Conservation (phyloP, 2,329 filamentous ascomycete species). For the Byssothecium circinans region DNA sequence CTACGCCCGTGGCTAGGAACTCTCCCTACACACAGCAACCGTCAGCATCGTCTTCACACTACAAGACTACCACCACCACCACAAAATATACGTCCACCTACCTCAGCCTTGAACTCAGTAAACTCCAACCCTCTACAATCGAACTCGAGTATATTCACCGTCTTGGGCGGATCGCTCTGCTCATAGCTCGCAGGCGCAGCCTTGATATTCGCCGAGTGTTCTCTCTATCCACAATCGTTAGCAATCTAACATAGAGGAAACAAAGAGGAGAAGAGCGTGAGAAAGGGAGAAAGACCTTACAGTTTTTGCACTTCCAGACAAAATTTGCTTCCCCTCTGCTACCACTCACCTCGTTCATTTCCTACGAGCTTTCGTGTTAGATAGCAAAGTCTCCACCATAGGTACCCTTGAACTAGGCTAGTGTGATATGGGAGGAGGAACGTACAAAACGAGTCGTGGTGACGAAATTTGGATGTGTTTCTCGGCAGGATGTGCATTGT, state of each 20-base stretch:
- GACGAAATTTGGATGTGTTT: conserved; percentile 84
- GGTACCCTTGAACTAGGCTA: too few relatives aligned
- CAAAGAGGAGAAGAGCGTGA: not conserved
- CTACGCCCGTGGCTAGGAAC: conserved; percentile 80
- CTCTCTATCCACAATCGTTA: conserved; percentile 58
- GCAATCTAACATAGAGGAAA: not conserved
- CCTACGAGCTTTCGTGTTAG: conserved; percentile 55
- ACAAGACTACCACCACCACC: too few relatives aligned
- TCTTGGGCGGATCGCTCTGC: conserved; percentile 70
- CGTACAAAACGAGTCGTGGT: conserved; percentile 85
- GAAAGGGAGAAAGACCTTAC: conserved; percentile 67
- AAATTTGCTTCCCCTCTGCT: conserved; percentile 97
- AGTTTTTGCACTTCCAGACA: conserved; percentile 99
- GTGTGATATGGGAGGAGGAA: conserved; percentile 14
- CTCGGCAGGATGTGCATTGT: conserved; percentile 95
- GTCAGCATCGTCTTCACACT: not conserved
- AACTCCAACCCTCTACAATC: conserved; percentile 96
- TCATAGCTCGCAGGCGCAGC: conserved; percentile 71
- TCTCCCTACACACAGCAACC: conserved; percentile 66
- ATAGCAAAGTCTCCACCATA: too few relatives aligned
- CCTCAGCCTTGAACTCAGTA: conserved; percentile 85
- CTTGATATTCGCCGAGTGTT: conserved; percentile 84
- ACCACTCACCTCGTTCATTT: conserved; percentile 85
- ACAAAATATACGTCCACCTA: conserved; percentile 45
- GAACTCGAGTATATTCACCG: conserved; percentile 80